These are phyloP conservation scores for Backusella luteola DNA, from an alignment of 192 early-diverging fungal species.

Conservation along the genomic window DNA sequence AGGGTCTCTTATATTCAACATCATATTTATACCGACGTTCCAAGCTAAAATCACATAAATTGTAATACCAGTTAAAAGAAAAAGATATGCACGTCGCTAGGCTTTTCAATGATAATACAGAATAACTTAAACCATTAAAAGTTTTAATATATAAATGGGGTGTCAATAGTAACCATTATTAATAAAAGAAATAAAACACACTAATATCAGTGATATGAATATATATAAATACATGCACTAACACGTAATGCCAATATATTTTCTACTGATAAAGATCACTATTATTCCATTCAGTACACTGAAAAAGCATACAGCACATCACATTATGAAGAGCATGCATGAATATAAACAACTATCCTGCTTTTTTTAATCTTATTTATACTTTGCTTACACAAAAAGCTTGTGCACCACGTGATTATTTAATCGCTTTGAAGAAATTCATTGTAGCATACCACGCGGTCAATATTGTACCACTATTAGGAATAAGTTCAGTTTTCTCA, in stretches of 20 bases:
- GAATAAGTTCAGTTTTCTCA: constrained; percentile 3
- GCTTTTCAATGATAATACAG: too few relatives aligned
- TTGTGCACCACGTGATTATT: background rate
- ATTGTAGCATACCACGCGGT: constrained; percentile 4
- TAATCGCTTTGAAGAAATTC: constrained; percentile 7
- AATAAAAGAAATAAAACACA: background rate
- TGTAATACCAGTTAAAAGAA: background rate
- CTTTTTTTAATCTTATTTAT: background rate
- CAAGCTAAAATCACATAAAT: background rate
- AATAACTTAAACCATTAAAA: too few relatives aligned
- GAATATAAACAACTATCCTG: background rate
- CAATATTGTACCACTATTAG: background rate
- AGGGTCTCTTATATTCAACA: background rate
- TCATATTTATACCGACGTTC: background rate
- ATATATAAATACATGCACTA: background rate
- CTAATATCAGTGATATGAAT: background rate
- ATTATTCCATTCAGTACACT: background rate
- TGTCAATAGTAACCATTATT: background rate
- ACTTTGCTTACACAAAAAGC: background rate
- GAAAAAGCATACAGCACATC: background rate
- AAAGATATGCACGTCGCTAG: too few relatives aligned
- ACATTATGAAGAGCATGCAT: background rate
- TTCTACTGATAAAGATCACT: background rate
- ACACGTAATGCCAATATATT: background rate
- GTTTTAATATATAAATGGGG: background rate